A percentile compares a stretch with the other conserved stretches of the same genome.
Conservation (phyloP, 192 early-diverging fungal genomes). For the Rhizoclosmatium globosum region DNA sequence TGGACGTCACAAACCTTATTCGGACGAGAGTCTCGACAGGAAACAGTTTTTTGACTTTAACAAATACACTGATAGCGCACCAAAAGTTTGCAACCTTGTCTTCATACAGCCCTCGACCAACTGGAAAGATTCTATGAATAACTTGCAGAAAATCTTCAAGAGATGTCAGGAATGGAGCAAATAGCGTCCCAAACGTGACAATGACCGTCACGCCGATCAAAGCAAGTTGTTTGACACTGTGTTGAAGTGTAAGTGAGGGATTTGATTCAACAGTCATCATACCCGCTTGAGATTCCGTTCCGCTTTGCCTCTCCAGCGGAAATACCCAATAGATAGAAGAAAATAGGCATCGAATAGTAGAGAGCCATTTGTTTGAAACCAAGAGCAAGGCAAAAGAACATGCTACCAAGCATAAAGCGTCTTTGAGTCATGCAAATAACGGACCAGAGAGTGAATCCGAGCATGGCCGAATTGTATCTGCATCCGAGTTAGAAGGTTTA, state of each 20-base stretch:
- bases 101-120: constrained; percentile 93
- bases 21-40: constrained; percentile 65
- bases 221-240: constrained; percentile 63
- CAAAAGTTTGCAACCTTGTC: constrained; percentile 99
- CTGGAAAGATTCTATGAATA: constrained; percentile 86
- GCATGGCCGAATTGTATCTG: constrained; percentile 94
- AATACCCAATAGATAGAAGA: constrained; percentile 85
- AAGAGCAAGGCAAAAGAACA: constrained; percentile 85
- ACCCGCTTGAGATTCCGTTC: not conserved
- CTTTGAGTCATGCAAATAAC: constrained; percentile 71
- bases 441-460: constrained; percentile 86
- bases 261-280: not conserved
- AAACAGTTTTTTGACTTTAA: constrained; percentile 83
- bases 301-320: constrained; percentile 40
- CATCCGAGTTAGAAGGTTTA: not conserved
- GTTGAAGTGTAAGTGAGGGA: not conserved
- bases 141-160: constrained; percentile 76
- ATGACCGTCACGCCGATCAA: constrained; percentile 80
- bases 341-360: constrained; percentile 91
- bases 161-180: constrained; percentile 75
- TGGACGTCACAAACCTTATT: constrained; percentile 62
- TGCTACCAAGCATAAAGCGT: constrained; percentile 73
- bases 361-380: constrained; percentile 98
- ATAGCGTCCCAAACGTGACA: constrained; percentile 69
- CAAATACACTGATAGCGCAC: constrained; percentile 87